These are phyloP conservation scores for Myxozyma udenii DNA, from an alignment of 805 yeast species.

Conservation along the genomic window DNA sequence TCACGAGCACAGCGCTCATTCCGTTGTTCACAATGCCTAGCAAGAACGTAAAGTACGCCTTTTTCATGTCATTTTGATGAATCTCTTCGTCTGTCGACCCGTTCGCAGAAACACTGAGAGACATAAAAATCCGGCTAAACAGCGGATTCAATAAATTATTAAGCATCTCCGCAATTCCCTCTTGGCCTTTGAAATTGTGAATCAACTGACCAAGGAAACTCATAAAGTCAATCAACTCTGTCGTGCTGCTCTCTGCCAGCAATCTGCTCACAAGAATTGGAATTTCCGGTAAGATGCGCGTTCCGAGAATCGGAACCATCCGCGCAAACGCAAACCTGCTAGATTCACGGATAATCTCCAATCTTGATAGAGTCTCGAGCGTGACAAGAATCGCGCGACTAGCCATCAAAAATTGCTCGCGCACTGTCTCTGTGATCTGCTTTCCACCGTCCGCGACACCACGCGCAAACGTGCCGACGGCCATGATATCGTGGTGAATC, in stretches of 20 bases:
- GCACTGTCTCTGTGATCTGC: constrained; percentile 33
- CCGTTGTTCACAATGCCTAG: constrained; percentile 72
- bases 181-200: constrained; percentile 66
- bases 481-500: constrained; percentile 82
- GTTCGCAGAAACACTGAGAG: constrained; percentile 25
- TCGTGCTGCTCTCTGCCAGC: constrained; percentile 55
- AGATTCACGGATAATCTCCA: constrained; percentile 66
- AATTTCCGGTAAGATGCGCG: constrained; percentile 50
- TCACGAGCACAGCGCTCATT: constrained; percentile 70
- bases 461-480: constrained; percentile 84
- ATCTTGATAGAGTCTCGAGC: constrained; percentile 65
- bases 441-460: constrained; percentile 61
- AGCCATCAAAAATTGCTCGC: constrained; percentile 59
- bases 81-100: constrained; percentile 60
- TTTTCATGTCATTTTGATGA: constrained; percentile 64
- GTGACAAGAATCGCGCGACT: constrained; percentile 83
- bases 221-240: constrained; percentile 67
- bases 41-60: constrained; percentile 65
- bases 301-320: constrained; percentile 69
- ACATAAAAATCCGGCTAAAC: constrained; percentile 39
- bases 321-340: constrained; percentile 79
- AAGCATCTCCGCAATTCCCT: constrained; percentile 66
- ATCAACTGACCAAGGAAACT: constrained; percentile 85
- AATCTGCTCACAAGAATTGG: constrained; percentile 69
- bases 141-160: constrained; percentile 75